Evolutionary conservation across 164 flowering plant species (phyloP), one percentile per base, ranked within the genome.

Genomic region (Euptelea pleiosperma): DNA sequence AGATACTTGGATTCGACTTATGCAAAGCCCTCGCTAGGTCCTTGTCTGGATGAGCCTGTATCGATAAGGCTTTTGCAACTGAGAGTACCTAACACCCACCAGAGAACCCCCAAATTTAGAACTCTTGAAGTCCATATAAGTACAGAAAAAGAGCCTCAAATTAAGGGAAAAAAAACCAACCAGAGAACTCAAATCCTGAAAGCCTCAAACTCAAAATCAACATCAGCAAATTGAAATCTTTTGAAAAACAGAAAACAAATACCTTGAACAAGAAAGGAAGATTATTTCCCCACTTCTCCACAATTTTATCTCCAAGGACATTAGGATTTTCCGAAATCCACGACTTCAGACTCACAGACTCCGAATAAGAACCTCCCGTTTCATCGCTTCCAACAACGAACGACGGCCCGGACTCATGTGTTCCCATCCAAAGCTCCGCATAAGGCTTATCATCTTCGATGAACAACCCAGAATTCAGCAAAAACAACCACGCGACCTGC

Each of bases 21-120:
- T 93, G 92, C 76, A 93, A 58, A 30, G 10, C 8, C 60, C 46
- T 65, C 2, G 96, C 99, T 74, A 78, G 73, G 62, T 81, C 79
- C 78, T 87, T 88, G 69, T 91, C 94, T 3, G 99, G 99, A 69
- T 93, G 99, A 25, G 97, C 96, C 72, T 93, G 99, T 45, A 93
- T 93, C 0, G 99, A 93, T 73, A 93, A 74, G 8, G 96, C 85
- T 57, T 85, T 93, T 11, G 84, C 89, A 55, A 93, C 81, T 0
- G 99, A 93, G 53, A 93, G 86, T n/a, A 90, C 96, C 99, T 92
- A 57, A 37, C 56, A 53, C n/a, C n/a, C n/a, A n/a, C n/a, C n/a
- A 40, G 30, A 47, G 14, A 6, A n/a, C n/a, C n/a, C n/a, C n/a
- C n/a, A n/a, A n/a, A n/a, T n/a, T n/a, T n/a, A n/a, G n/a, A n/a